Evolutionary conservation across 129 eudicot species (phyloP), one percentile per base, ranked within the genome.

Genomic region (Chrysanthemum lavandulifolium): DNA sequence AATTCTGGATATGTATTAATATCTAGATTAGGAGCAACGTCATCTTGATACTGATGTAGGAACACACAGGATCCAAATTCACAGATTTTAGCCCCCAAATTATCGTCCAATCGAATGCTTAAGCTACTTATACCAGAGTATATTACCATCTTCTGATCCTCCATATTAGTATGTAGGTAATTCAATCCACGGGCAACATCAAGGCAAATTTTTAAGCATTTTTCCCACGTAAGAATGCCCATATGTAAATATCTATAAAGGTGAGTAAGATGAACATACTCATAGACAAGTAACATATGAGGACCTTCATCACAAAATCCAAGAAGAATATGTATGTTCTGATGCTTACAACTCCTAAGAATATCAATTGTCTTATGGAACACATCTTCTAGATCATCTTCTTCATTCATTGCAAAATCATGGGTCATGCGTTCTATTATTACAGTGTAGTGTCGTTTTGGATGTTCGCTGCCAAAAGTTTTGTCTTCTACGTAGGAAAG

Each of bases 71-170:
- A 0, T 6, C 15, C 36, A 23, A 60, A 60, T 2, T 60, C 65
- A n/a, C n/a, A 13, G 27, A 60, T 23, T 33, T 23, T 60, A 9
- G 65, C 65, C 16, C n/a, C 9, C 15, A 7, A 23, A 25, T 25
- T 60, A 14, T 23, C 36, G 25, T 60, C 65, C 12, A 60, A 60
- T 4, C 0, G 36, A 25, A 60, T 60, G 25, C 1, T 0, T 1
- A 0, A 0, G 6, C n/a, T 58, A 2, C 0, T 21, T 16, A 76
- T 51, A 64, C 86, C 56, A 65, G 73, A 81, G 90, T 82, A 13
- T 64, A 33, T 64, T n/a, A 65, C 13, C n/a, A 1, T 40, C 23
- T 65, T n/a, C n/a, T 40, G 13, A 6, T 10, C 69, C 25, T 64
- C 69, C 50, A 12, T 64, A 19, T 43, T 25, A 36, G n/a, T 2